Percentiles rank a stretch among this genome's conserved stretches.
These are phyloP conservation scores for Naegleria gruberi DNA, from an alignment of 208 protist genomes.

Conservation along the genomic window DNA sequence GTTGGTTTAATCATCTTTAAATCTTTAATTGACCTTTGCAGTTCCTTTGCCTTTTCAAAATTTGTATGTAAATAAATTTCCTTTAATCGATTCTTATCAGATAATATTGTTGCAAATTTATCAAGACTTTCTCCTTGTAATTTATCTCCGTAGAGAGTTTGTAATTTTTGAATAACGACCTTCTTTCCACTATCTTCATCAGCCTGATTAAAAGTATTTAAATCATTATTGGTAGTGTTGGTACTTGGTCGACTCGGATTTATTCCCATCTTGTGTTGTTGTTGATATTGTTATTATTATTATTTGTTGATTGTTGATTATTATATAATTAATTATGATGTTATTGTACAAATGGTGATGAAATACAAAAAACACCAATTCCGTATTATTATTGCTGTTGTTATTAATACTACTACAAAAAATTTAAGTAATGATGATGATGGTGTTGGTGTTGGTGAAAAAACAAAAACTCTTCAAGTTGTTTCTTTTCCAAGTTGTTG, in stretches of 20 bases:
- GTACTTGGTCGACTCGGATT: background rate
- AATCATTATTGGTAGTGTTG: background rate
- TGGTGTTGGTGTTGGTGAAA: too few relatives aligned
- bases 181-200: background rate
- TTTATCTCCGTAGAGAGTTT: background rate
- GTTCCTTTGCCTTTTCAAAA: slow-evolving; percentile 5
- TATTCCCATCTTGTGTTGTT: background rate
- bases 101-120: background rate
- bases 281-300: background rate
- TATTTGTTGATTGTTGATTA: too few relatives aligned
- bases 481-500: too few relatives aligned
- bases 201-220: background rate
- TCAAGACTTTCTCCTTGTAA: background rate
- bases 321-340: too few relatives aligned
- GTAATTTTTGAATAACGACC: background rate
- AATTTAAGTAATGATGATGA: too few relatives aligned
- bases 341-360: too few relatives aligned
- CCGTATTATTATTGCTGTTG: too few relatives aligned
- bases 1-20: background rate
- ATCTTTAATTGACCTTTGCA: background rate
- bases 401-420: too few relatives aligned
- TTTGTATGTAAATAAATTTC: slow-evolving; percentile 8
- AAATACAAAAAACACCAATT: too few relatives aligned
- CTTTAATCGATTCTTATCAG: background rate
- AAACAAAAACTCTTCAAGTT: too few relatives aligned